Evolutionary conservation across 441 rosid species (phyloP).

Genomic region (Syzygium malaccense): DNA sequence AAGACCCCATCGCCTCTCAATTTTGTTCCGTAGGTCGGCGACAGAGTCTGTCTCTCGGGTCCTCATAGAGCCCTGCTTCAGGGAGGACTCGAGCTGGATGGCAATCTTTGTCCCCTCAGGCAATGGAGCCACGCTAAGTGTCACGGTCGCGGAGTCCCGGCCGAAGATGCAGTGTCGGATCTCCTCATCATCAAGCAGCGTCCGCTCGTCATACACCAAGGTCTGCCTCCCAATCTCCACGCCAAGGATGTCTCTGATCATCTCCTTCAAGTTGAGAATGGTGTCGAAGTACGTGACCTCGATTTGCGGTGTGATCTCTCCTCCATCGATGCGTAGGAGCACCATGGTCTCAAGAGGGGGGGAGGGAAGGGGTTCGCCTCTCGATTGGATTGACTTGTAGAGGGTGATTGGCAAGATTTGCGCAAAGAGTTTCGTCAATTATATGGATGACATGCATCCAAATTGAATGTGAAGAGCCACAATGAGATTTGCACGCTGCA

Average conservation of each 20-base stretch:
- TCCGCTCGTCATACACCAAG: not conserved
- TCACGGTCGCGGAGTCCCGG: not conserved
- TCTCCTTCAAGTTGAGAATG: not conserved
- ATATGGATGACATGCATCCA: not conserved
- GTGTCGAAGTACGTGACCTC: not conserved
- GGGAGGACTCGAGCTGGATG: not conserved
- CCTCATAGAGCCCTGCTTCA: not conserved
- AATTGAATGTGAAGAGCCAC: not conserved
- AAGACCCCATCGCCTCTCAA: not conserved
- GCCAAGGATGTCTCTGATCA: not conserved
- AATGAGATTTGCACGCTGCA: not conserved
- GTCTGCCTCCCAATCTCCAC: not conserved
- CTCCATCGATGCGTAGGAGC: not conserved
- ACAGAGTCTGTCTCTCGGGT: not conserved
- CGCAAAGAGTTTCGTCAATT: not conserved
- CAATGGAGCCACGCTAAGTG: not conserved
- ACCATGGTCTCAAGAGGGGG: not conserved
- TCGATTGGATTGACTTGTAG: not conserved
- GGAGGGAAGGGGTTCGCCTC: not conserved
- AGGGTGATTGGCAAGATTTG: not conserved
- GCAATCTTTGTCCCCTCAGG: not conserved
- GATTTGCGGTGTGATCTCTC: constrained; percentile 2
- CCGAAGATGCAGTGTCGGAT: not conserved
- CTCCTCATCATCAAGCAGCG: not conserved
- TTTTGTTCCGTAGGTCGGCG: not conserved